Evolutionary conservation across 352 stramenopile species (phyloP).

Genomic region (Phytopythium montanum): DNA sequence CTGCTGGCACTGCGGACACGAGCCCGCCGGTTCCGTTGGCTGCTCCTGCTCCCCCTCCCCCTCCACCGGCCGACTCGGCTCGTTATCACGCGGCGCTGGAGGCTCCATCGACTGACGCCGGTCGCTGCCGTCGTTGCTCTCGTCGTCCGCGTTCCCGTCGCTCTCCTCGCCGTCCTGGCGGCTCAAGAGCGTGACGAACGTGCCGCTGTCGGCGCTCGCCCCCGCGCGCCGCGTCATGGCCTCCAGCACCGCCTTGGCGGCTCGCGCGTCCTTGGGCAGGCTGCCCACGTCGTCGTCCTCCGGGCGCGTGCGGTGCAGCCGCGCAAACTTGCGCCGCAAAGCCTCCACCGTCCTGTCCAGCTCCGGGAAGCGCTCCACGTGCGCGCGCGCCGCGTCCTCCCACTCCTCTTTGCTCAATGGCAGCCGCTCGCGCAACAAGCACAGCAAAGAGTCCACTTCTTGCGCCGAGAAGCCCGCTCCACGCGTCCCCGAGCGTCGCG

Average conservation of each 20-base stretch:
- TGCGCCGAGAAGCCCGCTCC: slow-evolving; percentile 8
- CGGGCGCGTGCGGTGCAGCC: not conserved
- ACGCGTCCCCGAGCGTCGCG: not conserved
- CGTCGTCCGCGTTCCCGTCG: not conserved
- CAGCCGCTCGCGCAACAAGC: not conserved
- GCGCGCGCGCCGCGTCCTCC: slow-evolving; percentile 1
- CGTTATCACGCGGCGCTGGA: too few relatives aligned
- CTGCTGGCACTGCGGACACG: not conserved
- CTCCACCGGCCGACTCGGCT: not conserved
- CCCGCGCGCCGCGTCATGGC: not conserved
- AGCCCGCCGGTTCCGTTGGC: not conserved
- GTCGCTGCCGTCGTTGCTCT: not conserved
- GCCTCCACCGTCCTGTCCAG: slow-evolving; percentile 7
- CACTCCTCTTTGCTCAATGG: slow-evolving; percentile 8
- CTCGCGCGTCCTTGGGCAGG: not conserved
- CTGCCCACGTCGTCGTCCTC: not conserved
- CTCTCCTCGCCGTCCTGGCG: not conserved
- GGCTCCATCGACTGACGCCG: not conserved
- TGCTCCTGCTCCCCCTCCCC: not conserved
- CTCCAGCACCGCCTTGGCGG: slow-evolving; percentile 1
- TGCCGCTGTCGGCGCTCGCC: not conserved
- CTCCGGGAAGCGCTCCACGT: slow-evolving; percentile 2
- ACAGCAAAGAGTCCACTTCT: slow-evolving; percentile 5
- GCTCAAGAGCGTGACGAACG: not conserved
- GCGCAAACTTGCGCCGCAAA: slow-evolving; percentile 7